A percentile compares a stretch with the other conserved stretches of the same genome.
These are phyloP conservation scores for Quercus lobata DNA, from an alignment of 331 rosid species.

Conservation along the genomic window DNA sequence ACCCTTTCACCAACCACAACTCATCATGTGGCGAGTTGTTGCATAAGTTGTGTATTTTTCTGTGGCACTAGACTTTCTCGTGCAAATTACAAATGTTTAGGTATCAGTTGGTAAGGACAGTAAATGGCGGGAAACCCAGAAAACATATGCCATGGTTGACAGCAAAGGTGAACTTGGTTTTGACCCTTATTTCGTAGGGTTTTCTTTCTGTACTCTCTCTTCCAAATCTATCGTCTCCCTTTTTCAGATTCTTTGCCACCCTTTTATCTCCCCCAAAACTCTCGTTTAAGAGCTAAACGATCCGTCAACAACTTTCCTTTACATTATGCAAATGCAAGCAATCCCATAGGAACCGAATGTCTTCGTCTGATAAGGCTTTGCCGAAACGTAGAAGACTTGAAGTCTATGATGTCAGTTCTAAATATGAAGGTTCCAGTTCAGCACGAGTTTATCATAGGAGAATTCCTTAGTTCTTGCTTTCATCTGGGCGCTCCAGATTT, in stretches of 20 bases:
- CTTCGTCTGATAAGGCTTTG: slow-evolving; percentile 21
- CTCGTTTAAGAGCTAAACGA: background rate
- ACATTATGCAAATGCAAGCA: background rate
- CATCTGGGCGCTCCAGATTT: slow-evolving; percentile 25
- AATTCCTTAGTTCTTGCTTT: slow-evolving; percentile 22
- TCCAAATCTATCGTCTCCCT: background rate
- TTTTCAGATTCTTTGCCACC: background rate
- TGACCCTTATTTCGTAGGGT: background rate
- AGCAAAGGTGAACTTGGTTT: background rate
- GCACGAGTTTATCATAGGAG: background rate
- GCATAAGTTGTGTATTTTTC: no score
- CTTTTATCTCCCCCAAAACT: background rate
- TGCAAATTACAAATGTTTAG: no score
- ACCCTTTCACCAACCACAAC: no score
- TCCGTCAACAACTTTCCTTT: background rate
- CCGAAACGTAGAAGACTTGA: background rate
- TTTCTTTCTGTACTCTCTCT: background rate
- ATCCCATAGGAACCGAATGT: slow-evolving; percentile 2
- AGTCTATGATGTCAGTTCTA: slow-evolving; percentile 20
- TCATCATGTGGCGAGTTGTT: no score
- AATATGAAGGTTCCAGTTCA: slow-evolving; percentile 9
- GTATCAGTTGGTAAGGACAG: no score
- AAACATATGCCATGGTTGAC: background rate
- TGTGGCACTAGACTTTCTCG: no score
- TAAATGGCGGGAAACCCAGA: background rate